Conservation (phyloP, 805 yeast genomes). For the Yarrowia porcina region DNA sequence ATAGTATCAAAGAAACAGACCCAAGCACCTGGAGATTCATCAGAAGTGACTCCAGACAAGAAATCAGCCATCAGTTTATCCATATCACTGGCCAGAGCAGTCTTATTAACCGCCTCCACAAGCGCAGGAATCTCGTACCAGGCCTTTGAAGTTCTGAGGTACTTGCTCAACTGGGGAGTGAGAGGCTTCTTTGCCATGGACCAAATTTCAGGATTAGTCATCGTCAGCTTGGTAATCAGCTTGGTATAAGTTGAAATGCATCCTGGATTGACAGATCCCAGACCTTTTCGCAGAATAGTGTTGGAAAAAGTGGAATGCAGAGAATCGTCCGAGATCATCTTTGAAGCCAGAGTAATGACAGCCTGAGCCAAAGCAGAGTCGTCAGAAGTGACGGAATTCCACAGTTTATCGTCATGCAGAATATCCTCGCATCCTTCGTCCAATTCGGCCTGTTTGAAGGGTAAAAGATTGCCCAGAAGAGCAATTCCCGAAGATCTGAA, state of each 20-base stretch:
- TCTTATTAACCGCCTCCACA: not conserved
- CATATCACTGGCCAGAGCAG: not conserved
- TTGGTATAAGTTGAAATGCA: constrained; percentile 3
- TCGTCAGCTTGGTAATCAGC: constrained; percentile 45
- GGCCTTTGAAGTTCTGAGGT: constrained; percentile 3
- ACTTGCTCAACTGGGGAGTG: constrained; percentile 15
- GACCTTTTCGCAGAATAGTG: constrained; percentile 30
- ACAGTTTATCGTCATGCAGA: constrained; percentile 44
- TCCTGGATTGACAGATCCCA: constrained; percentile 27
- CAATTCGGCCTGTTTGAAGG: constrained; percentile 18
- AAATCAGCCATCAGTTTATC: not conserved
- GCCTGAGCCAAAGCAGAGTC: constrained; percentile 46
- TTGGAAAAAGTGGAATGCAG: constrained; percentile 25
- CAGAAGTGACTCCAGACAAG: not conserved
- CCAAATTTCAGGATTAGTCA: constrained; percentile 41
- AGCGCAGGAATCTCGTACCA: constrained; percentile 16
- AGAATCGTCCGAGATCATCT: constrained; percentile 33
- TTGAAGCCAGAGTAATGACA: constrained; percentile 41
- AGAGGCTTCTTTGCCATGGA: constrained; percentile 23
- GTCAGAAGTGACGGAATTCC: constrained; percentile 44
- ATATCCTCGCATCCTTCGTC: constrained; percentile 37
- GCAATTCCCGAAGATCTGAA: constrained; percentile 50
- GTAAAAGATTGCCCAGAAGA: constrained; percentile 43
- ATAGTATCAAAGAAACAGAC: constrained; percentile 11
- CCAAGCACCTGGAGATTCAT: constrained; percentile 12